These are phyloP conservation scores for Digitaria exilis DNA, from an alignment of 202 grass and related monocot species.

Conservation along the genomic window DNA sequence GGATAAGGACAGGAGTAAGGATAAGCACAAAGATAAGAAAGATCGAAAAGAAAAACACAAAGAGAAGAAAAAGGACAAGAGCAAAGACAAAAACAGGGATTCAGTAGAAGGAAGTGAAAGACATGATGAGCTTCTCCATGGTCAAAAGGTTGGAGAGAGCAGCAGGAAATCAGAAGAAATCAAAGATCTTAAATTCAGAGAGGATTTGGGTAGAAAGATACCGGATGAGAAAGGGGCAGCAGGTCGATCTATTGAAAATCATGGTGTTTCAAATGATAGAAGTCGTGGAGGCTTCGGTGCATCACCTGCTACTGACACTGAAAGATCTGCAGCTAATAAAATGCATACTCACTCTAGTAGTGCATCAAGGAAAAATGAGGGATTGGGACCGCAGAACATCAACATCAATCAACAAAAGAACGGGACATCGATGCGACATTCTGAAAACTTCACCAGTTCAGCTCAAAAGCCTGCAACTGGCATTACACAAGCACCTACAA, in stretches of 20 bases:
- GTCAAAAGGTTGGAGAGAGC: conserved; percentile 49
- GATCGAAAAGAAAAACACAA: conserved; percentile 70
- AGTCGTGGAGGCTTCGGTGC: conserved; percentile 39
- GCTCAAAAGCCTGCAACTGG: conserved; percentile 46
- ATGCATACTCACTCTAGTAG: conserved; percentile 49
- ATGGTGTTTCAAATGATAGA: conserved; percentile 51
- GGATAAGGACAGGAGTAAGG: conserved; percentile 65
- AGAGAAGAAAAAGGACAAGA: conserved; percentile 71
- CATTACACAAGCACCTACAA: conserved; percentile 30
- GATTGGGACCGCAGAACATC: conserved; percentile 43
- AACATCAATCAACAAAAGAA: conserved; percentile 54
- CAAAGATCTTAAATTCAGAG: conserved; percentile 52
- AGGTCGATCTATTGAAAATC: conserved; percentile 43
- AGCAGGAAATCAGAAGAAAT: conserved; percentile 49
- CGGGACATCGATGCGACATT: conserved; percentile 44
- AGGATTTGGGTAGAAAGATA: conserved; percentile 52
- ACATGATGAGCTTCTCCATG: conserved; percentile 35
- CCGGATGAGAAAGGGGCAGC: conserved; percentile 48
- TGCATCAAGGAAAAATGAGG: conserved; percentile 50
- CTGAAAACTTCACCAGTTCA: conserved; percentile 30
- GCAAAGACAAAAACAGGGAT: conserved; percentile 67
- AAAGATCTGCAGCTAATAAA: conserved; percentile 51
- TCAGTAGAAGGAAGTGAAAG: conserved; percentile 46
- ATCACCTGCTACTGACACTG: conserved; percentile 45
- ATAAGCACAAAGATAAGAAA: conserved; percentile 78